Percentiles rank a stretch among this genome's conserved stretches.
phyloP scores from a whole-genome alignment of 2,329 filamentous ascomycete genomes.

The Alternaria panax region DNA sequence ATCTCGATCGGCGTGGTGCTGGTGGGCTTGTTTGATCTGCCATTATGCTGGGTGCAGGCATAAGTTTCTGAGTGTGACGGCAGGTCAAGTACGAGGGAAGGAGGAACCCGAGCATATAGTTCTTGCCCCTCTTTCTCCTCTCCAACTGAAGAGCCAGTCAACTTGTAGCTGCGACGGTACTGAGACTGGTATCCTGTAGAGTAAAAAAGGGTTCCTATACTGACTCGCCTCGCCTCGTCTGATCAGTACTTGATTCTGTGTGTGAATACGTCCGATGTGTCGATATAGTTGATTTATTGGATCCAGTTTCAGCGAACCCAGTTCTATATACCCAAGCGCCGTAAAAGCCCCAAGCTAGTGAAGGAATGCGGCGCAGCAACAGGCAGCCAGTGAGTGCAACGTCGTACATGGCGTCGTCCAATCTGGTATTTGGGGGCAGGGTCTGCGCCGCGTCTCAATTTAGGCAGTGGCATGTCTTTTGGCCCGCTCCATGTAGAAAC shows the following conservation, averaged over 20 bases:
- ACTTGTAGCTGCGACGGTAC: not conserved
- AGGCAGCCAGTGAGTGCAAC: not conserved
- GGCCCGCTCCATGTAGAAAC: not conserved
- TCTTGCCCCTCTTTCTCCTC: not conserved
- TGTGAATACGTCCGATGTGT: not conserved
- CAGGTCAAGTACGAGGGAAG: not conserved
- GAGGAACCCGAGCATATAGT: not conserved
- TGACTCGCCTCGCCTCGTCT: not conserved
- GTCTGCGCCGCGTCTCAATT: slow-evolving; percentile 1
- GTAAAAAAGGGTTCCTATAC: not conserved
- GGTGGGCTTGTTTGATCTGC: not conserved
- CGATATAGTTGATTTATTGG: not conserved
- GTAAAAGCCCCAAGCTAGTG: too few species aligned
- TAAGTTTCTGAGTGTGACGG: not conserved
- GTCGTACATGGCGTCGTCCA: slow-evolving; percentile 2
- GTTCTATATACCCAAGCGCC: not conserved
- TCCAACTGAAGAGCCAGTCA: not conserved
- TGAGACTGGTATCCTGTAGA: not conserved
- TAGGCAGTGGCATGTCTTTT: not conserved
- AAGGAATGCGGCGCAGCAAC: slow-evolving; percentile 1
- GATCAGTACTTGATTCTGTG: not conserved
- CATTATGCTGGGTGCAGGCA: not conserved
- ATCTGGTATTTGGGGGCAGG: not conserved
- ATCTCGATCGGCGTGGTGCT: not conserved
- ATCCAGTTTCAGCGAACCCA: not conserved